Conservation (phyloP, 768 basidiomycete species). For the Lentinula edodes region DNA sequence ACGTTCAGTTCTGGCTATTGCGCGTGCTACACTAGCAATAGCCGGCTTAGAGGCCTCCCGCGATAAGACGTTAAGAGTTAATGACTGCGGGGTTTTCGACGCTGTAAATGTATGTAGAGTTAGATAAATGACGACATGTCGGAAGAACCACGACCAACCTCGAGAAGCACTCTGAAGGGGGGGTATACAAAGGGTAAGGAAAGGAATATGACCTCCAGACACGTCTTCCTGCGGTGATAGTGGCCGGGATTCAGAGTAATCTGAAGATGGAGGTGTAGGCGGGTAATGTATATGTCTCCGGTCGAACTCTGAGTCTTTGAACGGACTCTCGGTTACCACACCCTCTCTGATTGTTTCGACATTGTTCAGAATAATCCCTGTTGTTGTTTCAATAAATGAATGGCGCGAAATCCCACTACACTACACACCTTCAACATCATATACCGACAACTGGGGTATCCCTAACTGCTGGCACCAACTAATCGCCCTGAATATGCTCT, state of each 20-base stretch:
- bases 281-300: constrained; percentile 53
- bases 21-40: constrained; percentile 49
- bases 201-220: constrained; percentile 11
- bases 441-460: constrained; percentile 61
- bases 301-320: constrained; percentile 16
- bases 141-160: not conserved
- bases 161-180: not conserved
- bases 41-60: constrained; percentile 59
- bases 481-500: constrained; percentile 47
- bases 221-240: constrained; percentile 41
- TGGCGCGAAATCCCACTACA: not conserved
- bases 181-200: constrained; percentile 18
- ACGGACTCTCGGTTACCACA: constrained; percentile 8
- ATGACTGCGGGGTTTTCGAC: constrained; percentile 13
- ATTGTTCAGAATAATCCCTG: constrained; percentile 11
- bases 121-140: not conserved
- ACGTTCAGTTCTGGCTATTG: constrained; percentile 31
- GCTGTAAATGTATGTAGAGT: constrained; percentile 2
- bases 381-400: not conserved
- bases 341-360: constrained; percentile 32
- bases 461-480: constrained; percentile 62
- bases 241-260: constrained; percentile 60
- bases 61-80: constrained; percentile 51
- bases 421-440: constrained; percentile 63
- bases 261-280: constrained; percentile 73